Evolutionary conservation across 208 protist species (phyloP), one percentile per base, ranked within the genome.

Genomic region (Acanthamoeba castellanii): DNA sequence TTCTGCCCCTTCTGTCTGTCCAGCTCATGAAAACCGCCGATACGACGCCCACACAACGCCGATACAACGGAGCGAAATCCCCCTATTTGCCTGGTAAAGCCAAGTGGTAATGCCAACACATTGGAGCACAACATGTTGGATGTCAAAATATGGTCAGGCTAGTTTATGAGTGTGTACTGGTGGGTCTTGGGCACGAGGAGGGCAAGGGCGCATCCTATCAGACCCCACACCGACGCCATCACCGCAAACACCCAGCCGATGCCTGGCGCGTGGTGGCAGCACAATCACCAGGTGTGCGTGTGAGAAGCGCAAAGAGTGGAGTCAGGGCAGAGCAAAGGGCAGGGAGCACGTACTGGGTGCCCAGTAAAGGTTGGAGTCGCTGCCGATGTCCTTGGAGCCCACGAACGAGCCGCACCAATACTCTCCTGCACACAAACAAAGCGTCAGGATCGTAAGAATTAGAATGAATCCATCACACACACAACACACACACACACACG

Each of bases 101-200:
- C n/a, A n/a, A n/a, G n/a, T n/a, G n/a, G n/a, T n/a, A n/a, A n/a
- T n/a, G n/a, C n/a, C n/a, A n/a, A n/a, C n/a, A n/a, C n/a, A n/a
- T n/a, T n/a, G n/a, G n/a, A n/a, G n/a, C n/a, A n/a, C n/a, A n/a
- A n/a, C n/a, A n/a, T n/a, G n/a, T n/a, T n/a, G n/a, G n/a, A n/a
- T n/a, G n/a, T n/a, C n/a, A n/a, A n/a, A n/a, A n/a, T n/a, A n/a
- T n/a, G 18, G 27, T 20, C 34, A 7, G 18, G 16, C 25, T 78
- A 78, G 70, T 78, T 78, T 7, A 78, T 78, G n/a, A 78, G 70
- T 9, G 70, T 78, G 34, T 78, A 78, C 70, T 78, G 32, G 70
- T 42, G 70, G 3, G 13, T 14, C 18, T 27, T 30, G 2, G 70
- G 70, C 2, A 78, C 70, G 18, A 78, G 70, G 32, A 78, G 13